Base-by-base conservation (phyloP, 371 early-diverging fungal genomes). In the Nematocida ironsii region DNA sequence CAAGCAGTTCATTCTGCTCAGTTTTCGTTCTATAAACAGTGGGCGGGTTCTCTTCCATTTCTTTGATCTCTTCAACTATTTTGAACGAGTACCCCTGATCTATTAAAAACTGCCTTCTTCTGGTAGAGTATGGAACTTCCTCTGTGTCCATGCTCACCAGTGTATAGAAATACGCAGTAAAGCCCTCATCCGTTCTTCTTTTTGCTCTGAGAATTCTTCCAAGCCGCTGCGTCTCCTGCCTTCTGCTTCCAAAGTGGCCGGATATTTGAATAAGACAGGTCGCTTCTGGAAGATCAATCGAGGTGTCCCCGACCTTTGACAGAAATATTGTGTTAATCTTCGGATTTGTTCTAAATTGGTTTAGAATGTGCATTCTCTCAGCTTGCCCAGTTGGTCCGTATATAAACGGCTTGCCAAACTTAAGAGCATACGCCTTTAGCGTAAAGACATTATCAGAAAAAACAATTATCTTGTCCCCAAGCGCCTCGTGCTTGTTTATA, bases 61-160 rank as follows among this genome's bases (percentile, higher is more conserved):
- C 93, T 73, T 92, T 91, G 7, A 94, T 89, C 25, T 90, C 89
- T 13, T 89, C 88, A 66, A 94, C 42, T 18, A 93, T 95, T 87
- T 95, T 96, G 89, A 96, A 99, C 25, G 95, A 92, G 87, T 99
- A 99, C 0, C 99, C 99, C 87, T 99, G 99, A 86, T 99, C 98
- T 56, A 98, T 93, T 83, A 99, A 87, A 87, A 97, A 99, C 87
- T 95, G 96, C 86, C 96, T 95, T 55, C 98, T 91, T 86, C 95
- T 95, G 18, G 93, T 90, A n/a, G 94, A 93, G 84, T 96, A 99
- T 74, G 91, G 94, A 92, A 98, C 96, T 88, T 99, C 99, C 84
- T 96, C 94, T 0, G 99, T 99, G 87, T 99, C 98, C 74, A 92
- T 91, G 55, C 92, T 92, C 6, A 99, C 97, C 33, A 98, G 88